Base-by-base conservation (phyloP, 345 rosid species). In the Heritiera fomes region DNA sequence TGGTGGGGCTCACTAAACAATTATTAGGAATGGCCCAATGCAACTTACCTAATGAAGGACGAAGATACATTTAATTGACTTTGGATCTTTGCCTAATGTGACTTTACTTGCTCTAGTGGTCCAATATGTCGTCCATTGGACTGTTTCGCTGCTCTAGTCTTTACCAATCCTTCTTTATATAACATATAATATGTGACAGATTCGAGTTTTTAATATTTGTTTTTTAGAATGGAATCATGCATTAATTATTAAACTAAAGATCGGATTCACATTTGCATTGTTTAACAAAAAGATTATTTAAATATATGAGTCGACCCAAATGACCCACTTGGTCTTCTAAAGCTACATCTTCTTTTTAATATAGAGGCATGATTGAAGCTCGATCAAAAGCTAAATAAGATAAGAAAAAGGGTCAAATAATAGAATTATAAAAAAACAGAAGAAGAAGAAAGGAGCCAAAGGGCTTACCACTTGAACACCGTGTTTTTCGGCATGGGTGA, bases 401-500 rank as follows among this genome's bases (percentile, higher is more conserved):
- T 60, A 60, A 28, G 34, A 41, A 43, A 65, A 66, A n/a, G 5
- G 71, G 50, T 5, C 4, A 9, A 0, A 3, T n/a, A 67, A 20
- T 68, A 47, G 15, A 20, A 68, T 66, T 50, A 45, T 6, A 8
- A 30, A 32, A 68, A 12, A 46, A 3, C 2, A 34, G 6, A 41
- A 41, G 43, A 40, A 40, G 6, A 41, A 41, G 43, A 8, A 23
- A 6, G 1, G 28, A 7, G 28, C 17, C 9, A 66, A 15, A 17
- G 49, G 1, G 32, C 89, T 81, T 72, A 94, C 98, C 90, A 90
- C 93, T 88, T 87, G 86, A 79, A 95, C 87, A 32, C 97, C 98
- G 75, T 90, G 98, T 46, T 67, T 90, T 68, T 93, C 97, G 50
- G 95, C 92, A 75, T 90, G 95, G 11, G 94, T 83, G 81, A 90